Conservation (phyloP, 2,329 filamentous ascomycete species). For the Leptographium procerum region DNA sequence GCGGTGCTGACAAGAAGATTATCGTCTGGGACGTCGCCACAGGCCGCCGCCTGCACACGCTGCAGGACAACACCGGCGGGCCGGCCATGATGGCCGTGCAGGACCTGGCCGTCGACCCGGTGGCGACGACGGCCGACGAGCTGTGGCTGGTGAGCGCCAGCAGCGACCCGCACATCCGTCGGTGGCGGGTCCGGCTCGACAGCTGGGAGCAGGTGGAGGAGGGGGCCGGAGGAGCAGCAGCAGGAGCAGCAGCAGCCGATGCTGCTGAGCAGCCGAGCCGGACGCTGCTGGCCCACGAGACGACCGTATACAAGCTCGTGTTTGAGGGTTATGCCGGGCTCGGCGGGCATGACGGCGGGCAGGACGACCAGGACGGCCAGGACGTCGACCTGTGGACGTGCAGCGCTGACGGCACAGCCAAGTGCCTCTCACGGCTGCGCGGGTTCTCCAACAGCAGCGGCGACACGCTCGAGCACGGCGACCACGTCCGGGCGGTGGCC, state of each 20-base stretch:
- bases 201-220: conserved; percentile 39
- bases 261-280: no score
- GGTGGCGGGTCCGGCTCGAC: conserved; percentile 53
- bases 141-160: conserved; percentile 66
- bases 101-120: conserved; percentile 63
- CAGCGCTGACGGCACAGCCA: conserved; percentile 79
- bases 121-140: conserved; percentile 36
- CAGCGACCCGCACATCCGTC: conserved; percentile 67
- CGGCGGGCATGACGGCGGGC: conserved; percentile 32
- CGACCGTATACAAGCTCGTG: conserved; percentile 70
- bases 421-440: conserved; percentile 60
- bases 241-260: not conserved
- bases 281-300: conserved; percentile 66
- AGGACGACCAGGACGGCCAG: conserved; percentile 39
- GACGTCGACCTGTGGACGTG: conserved; percentile 80
- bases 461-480: conserved; percentile 66
- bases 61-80: conserved; percentile 50
- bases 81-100: conserved; percentile 67
- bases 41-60: conserved; percentile 57
- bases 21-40: conserved; percentile 70
- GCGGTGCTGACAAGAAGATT: conserved; percentile 67
- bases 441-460: conserved; percentile 46
- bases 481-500: conserved; percentile 78
- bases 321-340: conserved; percentile 31
- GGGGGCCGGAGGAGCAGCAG: not conserved